phyloP scores from a whole-genome alignment of 1,284 basidiomycete species.

The Malassezia sp. region DNA sequence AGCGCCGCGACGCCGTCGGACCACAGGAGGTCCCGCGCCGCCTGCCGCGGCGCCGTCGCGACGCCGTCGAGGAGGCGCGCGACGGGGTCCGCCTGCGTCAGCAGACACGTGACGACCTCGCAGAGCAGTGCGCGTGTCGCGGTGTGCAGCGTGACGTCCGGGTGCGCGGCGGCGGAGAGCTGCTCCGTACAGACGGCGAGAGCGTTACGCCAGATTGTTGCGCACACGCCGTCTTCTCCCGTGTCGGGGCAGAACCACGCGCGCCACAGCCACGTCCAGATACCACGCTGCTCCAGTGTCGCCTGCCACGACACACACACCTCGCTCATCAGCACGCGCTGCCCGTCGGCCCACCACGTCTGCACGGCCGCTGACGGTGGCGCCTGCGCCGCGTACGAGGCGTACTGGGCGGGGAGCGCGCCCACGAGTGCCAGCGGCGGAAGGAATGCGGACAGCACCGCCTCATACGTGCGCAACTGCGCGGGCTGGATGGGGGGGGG shows the following conservation, averaged over 20 bases:
- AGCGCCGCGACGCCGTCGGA: background rate
- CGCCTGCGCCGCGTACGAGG: background rate
- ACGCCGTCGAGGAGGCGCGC: background rate
- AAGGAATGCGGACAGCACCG: background rate
- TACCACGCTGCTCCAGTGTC: background rate
- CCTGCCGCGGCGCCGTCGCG: background rate
- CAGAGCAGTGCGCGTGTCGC: background rate
- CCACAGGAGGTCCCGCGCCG: slow-evolving; percentile 7
- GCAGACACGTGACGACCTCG: background rate
- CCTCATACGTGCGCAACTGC: slow-evolving; percentile 7
- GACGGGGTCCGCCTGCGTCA: background rate
- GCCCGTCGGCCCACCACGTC: slow-evolving; percentile 13
- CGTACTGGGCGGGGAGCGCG: background rate
- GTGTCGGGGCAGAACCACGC: no score
- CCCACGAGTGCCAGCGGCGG: slow-evolving; percentile 5
- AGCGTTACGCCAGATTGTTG: slow-evolving; percentile 6
- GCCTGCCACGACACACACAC: slow-evolving; percentile 10
- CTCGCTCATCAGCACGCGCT: slow-evolving; percentile 7
- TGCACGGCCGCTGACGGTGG: background rate
- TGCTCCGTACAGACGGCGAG: slow-evolving; percentile 6
- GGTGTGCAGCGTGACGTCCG: background rate
- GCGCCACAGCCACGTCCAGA: no score
- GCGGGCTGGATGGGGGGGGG: no score
- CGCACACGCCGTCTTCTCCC: background rate
- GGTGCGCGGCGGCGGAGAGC: slow-evolving; percentile 1